Conservation (phyloP, 2,329 filamentous ascomycete species). For the Colletotrichum limetticola region DNA sequence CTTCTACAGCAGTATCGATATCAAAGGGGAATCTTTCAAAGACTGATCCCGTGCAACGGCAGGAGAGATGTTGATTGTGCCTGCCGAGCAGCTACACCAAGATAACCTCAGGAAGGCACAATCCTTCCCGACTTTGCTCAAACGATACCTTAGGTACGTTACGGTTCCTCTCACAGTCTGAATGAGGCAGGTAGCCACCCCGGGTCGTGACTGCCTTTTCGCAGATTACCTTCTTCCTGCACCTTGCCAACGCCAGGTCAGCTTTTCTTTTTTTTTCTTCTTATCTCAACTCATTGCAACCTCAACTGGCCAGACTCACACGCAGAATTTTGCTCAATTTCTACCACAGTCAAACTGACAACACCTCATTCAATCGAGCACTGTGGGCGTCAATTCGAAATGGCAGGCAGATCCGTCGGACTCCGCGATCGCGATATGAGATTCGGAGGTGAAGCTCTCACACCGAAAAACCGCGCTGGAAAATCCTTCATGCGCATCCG, state of each 20-base stretch:
- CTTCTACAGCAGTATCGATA: not conserved
- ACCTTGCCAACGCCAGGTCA: constrained; percentile 16
- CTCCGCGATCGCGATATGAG: not conserved
- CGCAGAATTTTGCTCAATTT: not conserved
- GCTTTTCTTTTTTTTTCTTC: constrained; percentile 7
- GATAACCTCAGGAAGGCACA: not conserved
- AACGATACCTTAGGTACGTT: not conserved
- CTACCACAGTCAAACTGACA: not conserved
- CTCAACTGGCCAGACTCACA: constrained; percentile 9
- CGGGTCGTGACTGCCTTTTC: not conserved
- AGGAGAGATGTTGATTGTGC: not conserved
- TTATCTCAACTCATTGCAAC: not conserved
- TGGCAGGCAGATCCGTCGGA: not conserved
- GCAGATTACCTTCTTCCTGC: not conserved
- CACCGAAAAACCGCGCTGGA: constrained; percentile 10
- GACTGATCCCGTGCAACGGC: not conserved
- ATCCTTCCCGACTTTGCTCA: not conserved
- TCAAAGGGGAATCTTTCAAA: not conserved
- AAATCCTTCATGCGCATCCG: constrained; percentile 26
- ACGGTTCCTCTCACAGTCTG: not conserved
- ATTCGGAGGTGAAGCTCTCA: constrained; percentile 1
- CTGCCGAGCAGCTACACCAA: not conserved
- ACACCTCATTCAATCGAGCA: not conserved
- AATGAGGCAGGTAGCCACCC: not conserved
- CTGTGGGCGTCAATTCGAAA: not conserved